phyloP scores from a whole-genome alignment of 768 basidiomycete genomes.

The Termitomyces sp. region DNA sequence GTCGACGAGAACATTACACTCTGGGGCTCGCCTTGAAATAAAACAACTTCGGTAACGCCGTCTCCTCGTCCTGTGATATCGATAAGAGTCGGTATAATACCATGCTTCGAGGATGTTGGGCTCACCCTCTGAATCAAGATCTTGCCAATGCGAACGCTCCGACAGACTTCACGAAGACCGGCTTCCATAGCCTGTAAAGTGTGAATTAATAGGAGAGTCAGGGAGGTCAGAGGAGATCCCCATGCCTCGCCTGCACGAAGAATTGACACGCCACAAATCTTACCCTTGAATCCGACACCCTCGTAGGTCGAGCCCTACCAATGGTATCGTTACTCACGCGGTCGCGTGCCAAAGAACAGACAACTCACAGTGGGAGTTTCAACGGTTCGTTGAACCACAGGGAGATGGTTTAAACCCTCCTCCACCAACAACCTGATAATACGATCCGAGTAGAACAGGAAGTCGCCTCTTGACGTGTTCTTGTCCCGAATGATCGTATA shows the following conservation, averaged over 20 bases:
- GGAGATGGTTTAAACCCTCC: constrained; percentile 87
- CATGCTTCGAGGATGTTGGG: neutral
- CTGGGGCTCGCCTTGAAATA: constrained; percentile 65
- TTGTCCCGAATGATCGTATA: constrained; percentile 94
- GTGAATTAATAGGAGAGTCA: neutral
- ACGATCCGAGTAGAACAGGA: constrained; percentile 92
- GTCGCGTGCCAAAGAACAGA: neutral
- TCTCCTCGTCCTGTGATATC: constrained; percentile 81
- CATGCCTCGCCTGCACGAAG: constrained; percentile 86
- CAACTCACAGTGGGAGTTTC: constrained; percentile 75
- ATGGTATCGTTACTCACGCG: neutral
- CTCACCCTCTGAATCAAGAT: constrained; percentile 93
- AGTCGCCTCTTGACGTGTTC: constrained; percentile 87
- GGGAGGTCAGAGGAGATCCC: neutral
- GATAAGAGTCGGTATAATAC: neutral
- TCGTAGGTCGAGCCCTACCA: constrained; percentile 73
- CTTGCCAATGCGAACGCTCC: constrained; percentile 93
- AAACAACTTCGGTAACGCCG: constrained; percentile 88
- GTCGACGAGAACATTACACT: neutral
- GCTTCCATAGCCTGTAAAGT: constrained; percentile 88
- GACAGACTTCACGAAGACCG: constrained; percentile 91
- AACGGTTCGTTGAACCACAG: constrained; percentile 66
- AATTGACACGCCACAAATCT: constrained; percentile 95
- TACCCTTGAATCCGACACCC: constrained; percentile 93
- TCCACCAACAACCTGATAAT: constrained; percentile 84